Conservation (phyloP, 2,329 filamentous ascomycete species). For the Botrytis porri region DNA sequence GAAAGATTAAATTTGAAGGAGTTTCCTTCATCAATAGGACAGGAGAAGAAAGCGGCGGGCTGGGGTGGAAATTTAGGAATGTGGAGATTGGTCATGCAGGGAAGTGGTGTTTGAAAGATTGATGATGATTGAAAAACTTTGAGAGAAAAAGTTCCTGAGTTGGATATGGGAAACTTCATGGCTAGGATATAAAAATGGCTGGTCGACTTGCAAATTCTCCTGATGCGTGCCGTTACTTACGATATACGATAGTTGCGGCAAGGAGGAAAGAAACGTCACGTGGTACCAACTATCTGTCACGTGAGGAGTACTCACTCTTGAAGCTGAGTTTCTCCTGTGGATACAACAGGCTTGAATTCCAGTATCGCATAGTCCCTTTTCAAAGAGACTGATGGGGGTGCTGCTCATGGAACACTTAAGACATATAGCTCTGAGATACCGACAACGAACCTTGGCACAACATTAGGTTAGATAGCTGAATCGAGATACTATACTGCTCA, state of each 20-base stretch:
- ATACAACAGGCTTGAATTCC: rapidly evolving
- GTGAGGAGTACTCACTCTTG: background rate
- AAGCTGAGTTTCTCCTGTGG: background rate
- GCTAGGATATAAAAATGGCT: too few relatives aligned
- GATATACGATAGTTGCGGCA: too few relatives aligned
- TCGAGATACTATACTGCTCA: background rate
- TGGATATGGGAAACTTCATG: background rate
- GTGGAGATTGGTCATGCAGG: slow-evolving; percentile 1
- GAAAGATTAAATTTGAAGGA: slow-evolving; percentile 20
- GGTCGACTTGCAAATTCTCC: background rate
- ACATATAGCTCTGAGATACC: background rate
- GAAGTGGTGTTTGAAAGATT: slow-evolving; percentile 2
- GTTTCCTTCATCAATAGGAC: background rate
- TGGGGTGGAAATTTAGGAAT: slow-evolving; percentile 8
- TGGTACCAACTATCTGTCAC: background rate
- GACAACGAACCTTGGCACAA: background rate
- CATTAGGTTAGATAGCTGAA: background rate
- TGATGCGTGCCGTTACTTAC: background rate
- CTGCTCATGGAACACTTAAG: background rate
- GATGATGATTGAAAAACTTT: background rate
- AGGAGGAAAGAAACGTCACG: background rate
- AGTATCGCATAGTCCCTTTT: rapidly evolving
- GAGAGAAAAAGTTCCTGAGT: background rate
- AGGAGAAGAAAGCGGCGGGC: background rate
- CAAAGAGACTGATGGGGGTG: too few relatives aligned